Conservation (phyloP, 2,329 filamentous ascomycete genomes). For the Hymenotorrendiella dingleyae region DNA sequence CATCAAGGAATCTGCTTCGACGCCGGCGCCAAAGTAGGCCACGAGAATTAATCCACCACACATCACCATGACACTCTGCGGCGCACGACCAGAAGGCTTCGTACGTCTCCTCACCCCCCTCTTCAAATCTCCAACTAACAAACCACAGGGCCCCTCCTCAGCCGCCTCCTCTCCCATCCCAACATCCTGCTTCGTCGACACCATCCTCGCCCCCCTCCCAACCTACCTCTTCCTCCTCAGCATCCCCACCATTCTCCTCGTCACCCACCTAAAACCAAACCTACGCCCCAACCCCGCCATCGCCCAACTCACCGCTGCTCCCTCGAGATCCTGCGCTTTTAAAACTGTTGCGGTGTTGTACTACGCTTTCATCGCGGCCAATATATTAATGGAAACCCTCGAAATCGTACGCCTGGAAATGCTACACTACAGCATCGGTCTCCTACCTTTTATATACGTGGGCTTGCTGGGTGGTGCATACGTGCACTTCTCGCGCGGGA, state of each 20-base stretch:
- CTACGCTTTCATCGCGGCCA: slow-evolving; percentile 28
- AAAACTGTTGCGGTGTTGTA: slow-evolving; percentile 21
- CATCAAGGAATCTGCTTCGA: too few relatives aligned
- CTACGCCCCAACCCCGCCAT: slow-evolving; percentile 18
- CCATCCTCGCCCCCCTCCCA: slow-evolving; percentile 32
- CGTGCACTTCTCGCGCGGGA: slow-evolving; percentile 24
- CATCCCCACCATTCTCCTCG: slow-evolving; percentile 23
- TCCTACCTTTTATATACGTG: slow-evolving; percentile 32
- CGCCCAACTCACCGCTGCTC: slow-evolving; percentile 19
- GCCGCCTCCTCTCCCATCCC: slow-evolving; percentile 29
- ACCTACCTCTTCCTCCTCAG: slow-evolving; percentile 29
- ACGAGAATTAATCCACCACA: too few relatives aligned
- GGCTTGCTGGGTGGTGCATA: slow-evolving; percentile 24
- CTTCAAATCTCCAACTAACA: slow-evolving; percentile 1
- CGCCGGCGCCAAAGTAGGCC: too few relatives aligned
- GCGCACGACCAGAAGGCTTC: slow-evolving; percentile 30
- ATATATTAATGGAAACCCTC: slow-evolving; percentile 30
- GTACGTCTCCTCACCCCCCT: slow-evolving; percentile 17
- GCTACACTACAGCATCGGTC: slow-evolving; percentile 28
- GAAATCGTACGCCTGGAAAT: slow-evolving; percentile 31
- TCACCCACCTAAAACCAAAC: slow-evolving; percentile 14
- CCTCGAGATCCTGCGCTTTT: slow-evolving; percentile 16
- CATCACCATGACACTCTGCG: slow-evolving; percentile 25
- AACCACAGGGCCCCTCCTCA: slow-evolving; percentile 28
- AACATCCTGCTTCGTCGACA: slow-evolving; percentile 34